Base-by-base conservation (phyloP, 352 stramenopile genomes). In the Globisporangium paddicum region DNA sequence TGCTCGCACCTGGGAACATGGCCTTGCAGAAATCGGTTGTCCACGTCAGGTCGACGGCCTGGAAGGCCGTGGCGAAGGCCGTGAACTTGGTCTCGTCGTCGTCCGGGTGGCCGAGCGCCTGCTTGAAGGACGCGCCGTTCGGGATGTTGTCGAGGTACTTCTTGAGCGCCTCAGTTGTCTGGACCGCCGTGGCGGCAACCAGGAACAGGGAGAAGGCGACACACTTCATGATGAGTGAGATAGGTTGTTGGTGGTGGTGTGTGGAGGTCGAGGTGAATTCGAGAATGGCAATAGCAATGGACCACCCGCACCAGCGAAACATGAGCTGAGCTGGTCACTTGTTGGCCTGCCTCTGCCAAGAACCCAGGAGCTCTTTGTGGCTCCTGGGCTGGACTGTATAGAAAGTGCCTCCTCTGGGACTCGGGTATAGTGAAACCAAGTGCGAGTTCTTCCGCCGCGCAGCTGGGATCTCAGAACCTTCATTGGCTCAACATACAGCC, bases 211-310 rank as follows among this genome's bases (percentile, higher is more conserved):
- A 67, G 30, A 92, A 67, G 26, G 78, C 81, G 52, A 71, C 86
- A 62, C 89, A 88, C 68, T 96, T 97, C 70, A 68, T 72, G 42
- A 10, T n/a, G n/a, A n/a, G n/a, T n/a, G n/a, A n/a, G n/a, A n/a
- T 18, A 42, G 37, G 28, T 18, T 66, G 50, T 38, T n/a, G n/a
- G n/a, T 13, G 55, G 10, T 49, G 2, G 44, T 50, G 21, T 49
- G 44, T 53, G 30, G 14, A 28, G 19, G 21, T n/a, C n/a, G 18
- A 18, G 3, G 60, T 35, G 44, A 61, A 52, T 69, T 38, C 34
- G 44, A 25, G 62, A 71, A 54, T 63, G 59, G n/a, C n/a, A n/a
- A n/a, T n/a, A n/a, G n/a, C n/a, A n/a, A n/a, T n/a, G n/a, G n/a
- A n/a, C n/a, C n/a, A n/a, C n/a, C n/a, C n/a, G n/a, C n/a, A n/a